Evolutionary conservation across 2,329 filamentous ascomycete species (phyloP), one percentile per base, ranked within the genome.

Genomic region (Dryadomyces sulphureus): DNA sequence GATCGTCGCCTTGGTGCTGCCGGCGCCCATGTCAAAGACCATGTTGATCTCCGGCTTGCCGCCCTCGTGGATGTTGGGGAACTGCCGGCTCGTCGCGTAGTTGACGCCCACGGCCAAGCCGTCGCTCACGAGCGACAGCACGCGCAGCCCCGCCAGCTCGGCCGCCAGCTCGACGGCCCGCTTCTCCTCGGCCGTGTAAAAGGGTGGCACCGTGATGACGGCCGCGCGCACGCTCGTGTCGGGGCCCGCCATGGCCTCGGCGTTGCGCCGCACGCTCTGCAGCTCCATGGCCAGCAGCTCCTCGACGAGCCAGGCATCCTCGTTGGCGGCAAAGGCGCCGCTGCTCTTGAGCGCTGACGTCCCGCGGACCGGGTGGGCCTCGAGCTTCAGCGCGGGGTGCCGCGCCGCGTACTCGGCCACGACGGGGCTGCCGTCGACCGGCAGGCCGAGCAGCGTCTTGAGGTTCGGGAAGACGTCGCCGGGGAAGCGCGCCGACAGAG

Each of bases 1-100:
- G 45, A 98, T 69, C 7, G 88, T 92, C 5, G 90, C 90, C 56
- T 87, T 94, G 27, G 90, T 84, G 40, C 87, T 95, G 5, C 92
- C 92, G 54, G 92, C 89, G 54, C 92, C 92, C 89, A 98, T 96
- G 60, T 98, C 92, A 59, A 92, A 98, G 25, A 98, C 78, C 61
- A 98, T 67, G 65, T 98, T 87, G 56, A 89, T 77, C 64, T 98
- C 92, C 0, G 92, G 82, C 67, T 88, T 88, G 53, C 76, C 82
- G 46, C 86, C 87, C 45, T 92, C 81, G 46, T 77, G 84, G 49
- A 92, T 70, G 55, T 77, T 87, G 34, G 89, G 87, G 63, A 96
- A 98, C 16, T 84, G 87, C 56, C 92, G 79, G 57, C 77, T 84
- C 24, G 88, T 95, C 38, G 92, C 92, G 62, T 96, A 98, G 66